These are phyloP conservation scores for Serendipita sp. DNA, from an alignment of 768 basidiomycete species.

Conservation along the genomic window DNA sequence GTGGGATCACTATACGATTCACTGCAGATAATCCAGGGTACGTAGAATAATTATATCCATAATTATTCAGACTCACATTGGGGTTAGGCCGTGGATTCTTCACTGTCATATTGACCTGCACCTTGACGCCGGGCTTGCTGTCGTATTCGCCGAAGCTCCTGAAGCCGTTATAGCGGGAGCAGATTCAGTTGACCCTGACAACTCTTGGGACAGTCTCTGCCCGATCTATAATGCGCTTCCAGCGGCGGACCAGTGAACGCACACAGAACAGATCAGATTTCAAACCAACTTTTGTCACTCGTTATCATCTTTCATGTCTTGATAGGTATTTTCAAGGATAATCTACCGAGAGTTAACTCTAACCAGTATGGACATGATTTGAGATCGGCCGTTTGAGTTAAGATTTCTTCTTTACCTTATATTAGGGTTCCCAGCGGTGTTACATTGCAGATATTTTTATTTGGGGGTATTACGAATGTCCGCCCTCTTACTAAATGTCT, in stretches of 20 bases:
- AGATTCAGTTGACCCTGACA: background rate
- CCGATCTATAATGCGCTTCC: slow-evolving; percentile 2
- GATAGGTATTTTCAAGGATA: background rate
- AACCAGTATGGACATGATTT: no score
- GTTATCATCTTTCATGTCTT: slow-evolving; percentile 2
- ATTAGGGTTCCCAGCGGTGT: no score
- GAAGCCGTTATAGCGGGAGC: background rate
- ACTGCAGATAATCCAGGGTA: background rate
- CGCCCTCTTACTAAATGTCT: no score
- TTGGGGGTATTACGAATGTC: no score
- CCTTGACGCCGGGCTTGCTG: slow-evolving; percentile 3
- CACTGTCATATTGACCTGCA: background rate
- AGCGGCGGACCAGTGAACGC: background rate
- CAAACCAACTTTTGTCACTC: no score
- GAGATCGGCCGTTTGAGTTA: no score
- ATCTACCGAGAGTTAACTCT: no score
- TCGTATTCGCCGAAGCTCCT: slow-evolving; percentile 3
- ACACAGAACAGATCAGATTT: background rate
- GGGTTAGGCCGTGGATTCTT: no score
- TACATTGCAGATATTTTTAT: no score
- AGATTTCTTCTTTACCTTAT: no score
- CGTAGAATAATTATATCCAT: no score
- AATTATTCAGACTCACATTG: no score
- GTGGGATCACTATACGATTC: background rate
- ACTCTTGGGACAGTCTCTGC: background rate